These are phyloP conservation scores for Nicotiana paniculata DNA, from an alignment of 257 asterid genomes.

Conservation along the genomic window DNA sequence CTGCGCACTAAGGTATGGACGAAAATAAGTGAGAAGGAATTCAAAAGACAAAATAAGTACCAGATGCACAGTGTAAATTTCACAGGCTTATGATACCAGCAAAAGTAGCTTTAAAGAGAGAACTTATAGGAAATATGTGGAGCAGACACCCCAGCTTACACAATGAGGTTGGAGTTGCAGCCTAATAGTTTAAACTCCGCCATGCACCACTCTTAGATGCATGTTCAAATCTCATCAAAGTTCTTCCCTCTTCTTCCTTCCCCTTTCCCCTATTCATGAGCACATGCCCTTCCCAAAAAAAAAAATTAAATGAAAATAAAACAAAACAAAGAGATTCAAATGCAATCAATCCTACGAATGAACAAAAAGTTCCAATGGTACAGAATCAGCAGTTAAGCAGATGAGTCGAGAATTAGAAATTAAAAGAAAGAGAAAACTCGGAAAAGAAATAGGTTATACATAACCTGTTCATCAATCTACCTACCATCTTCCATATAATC, in stretches of 20 bases:
- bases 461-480: not conserved
- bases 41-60: not conserved
- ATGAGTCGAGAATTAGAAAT: not conserved
- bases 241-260: not conserved
- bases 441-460: not conserved
- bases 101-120: not conserved
- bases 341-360: not conserved
- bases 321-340: not conserved
- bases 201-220: not conserved
- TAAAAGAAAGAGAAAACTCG: not conserved
- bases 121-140: not conserved
- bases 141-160: not conserved
- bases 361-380: not conserved
- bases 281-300: not conserved
- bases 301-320: not conserved
- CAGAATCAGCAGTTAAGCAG: not conserved
- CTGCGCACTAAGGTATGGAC: not conserved
- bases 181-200: not conserved
- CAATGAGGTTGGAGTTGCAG: not conserved
- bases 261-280: not conserved
- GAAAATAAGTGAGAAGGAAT: not conserved
- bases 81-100: not conserved
- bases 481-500: slow-evolving; percentile 31
- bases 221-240: not conserved
- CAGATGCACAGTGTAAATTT: not conserved